Conservation (phyloP, 257 asterid species). For the Penstemon davidsonii region DNA sequence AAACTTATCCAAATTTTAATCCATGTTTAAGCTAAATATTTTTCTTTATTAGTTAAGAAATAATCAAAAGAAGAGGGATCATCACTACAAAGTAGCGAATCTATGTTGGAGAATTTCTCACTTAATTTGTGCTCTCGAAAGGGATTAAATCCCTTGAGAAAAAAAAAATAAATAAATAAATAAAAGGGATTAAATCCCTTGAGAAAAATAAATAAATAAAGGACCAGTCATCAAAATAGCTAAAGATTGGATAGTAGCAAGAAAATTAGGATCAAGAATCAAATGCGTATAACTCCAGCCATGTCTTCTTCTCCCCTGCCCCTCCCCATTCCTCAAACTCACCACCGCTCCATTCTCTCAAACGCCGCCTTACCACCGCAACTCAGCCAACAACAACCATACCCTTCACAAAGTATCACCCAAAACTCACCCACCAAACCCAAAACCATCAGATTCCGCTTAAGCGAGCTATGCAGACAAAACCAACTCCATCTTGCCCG, state of each 20-base stretch:
- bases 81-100: too few species aligned
- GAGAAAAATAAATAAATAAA: too few species aligned
- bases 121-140: too few species aligned
- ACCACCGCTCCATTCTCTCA: conserved; percentile 33
- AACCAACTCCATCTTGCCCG: conserved; percentile 67
- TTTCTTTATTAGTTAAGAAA: too few species aligned
- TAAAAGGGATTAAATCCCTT: too few species aligned
- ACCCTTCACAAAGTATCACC: conserved; percentile 29
- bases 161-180: too few species aligned
- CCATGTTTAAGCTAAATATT: too few species aligned
- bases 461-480: conserved; percentile 68
- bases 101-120: too few species aligned
- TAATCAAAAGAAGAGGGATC: not conserved
- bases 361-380: conserved; percentile 33
- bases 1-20: too few species aligned
- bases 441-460: conserved; percentile 75
- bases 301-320: conserved; percentile 55
- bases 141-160: too few species aligned
- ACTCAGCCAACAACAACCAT: conserved; percentile 27
- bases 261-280: conserved; percentile 5
- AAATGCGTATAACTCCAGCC: conserved; percentile 41
- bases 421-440: conserved; percentile 35
- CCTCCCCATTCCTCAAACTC: conserved; percentile 43
- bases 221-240: not conserved
- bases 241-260: not conserved